Evolutionary conservation across 2,329 filamentous ascomycete genomes (phyloP).

Genomic region (Cordyceps fumosorosea): DNA sequence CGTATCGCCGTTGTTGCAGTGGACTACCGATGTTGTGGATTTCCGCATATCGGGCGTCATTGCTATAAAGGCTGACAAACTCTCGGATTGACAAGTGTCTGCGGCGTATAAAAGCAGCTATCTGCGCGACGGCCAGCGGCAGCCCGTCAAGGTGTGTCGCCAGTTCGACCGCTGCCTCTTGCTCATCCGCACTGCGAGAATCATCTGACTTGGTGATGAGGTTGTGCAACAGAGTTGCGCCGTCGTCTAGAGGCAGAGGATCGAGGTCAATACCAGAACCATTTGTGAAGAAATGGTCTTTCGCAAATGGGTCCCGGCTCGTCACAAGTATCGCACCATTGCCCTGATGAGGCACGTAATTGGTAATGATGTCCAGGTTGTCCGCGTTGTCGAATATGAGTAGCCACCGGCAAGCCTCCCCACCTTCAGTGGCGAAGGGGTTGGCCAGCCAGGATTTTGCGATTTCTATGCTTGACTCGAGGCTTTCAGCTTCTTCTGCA

Average conservation of each 20-base stretch:
- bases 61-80: no score
- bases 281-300: not conserved
- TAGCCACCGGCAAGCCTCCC: not conserved
- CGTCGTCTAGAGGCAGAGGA: not conserved
- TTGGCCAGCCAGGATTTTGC: not conserved
- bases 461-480: not conserved
- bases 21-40: no score
- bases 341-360: not conserved
- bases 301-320: not conserved
- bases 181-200: no score
- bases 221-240: not conserved
- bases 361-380: not conserved
- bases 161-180: no score
- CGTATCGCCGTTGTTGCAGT: no score
- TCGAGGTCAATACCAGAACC: not conserved
- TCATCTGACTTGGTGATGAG: not conserved
- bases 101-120: no score
- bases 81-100: no score
- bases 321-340: not conserved
- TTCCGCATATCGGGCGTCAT: no score
- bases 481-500: not conserved
- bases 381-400: not conserved
- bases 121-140: no score
- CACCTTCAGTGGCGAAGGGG: not conserved
- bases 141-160: no score